Evolutionary conservation across 768 basidiomycete species (phyloP).

Genomic region (Austroboletus eburneus): DNA sequence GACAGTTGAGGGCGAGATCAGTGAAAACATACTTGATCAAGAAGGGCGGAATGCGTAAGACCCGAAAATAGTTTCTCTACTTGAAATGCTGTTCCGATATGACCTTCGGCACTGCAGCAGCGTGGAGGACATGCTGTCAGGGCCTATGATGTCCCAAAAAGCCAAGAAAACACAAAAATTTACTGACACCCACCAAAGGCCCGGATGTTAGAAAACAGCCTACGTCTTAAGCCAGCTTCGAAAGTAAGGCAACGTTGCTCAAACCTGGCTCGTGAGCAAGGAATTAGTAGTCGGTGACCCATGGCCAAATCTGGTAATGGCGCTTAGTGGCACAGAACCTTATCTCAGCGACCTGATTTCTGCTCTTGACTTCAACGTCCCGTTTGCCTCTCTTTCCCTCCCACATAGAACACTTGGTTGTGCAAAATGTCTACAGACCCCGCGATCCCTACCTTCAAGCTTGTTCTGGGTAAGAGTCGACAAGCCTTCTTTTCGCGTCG

Average conservation of each 20-base stretch:
- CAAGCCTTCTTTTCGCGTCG: background rate
- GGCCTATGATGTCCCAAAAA: no score
- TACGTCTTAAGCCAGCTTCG: no score
- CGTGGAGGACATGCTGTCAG: background rate
- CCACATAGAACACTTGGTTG: constrained; percentile 22
- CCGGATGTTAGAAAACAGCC: no score
- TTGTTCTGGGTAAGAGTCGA: constrained; percentile 81
- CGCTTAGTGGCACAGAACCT: constrained; percentile 33
- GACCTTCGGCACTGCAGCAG: background rate
- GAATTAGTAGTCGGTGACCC: background rate
- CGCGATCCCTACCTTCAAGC: constrained; percentile 88
- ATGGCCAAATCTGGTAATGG: constrained; percentile 20
- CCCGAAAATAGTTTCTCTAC: background rate
- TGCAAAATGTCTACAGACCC: constrained; percentile 42
- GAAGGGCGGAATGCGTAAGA: background rate
- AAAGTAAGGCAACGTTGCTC: background rate
- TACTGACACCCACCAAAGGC: no score
- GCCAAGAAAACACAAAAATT: constrained; percentile 1
- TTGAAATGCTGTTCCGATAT: background rate
- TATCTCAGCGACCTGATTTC: constrained; percentile 35
- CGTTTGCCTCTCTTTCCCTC: constrained; percentile 12
- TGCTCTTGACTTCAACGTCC: constrained; percentile 28
- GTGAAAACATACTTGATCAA: background rate
- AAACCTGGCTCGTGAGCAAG: no score
- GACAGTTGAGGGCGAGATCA: background rate